Conservation (phyloP, 352 stramenopile genomes). For the Thraustochytrium striatum region DNA sequence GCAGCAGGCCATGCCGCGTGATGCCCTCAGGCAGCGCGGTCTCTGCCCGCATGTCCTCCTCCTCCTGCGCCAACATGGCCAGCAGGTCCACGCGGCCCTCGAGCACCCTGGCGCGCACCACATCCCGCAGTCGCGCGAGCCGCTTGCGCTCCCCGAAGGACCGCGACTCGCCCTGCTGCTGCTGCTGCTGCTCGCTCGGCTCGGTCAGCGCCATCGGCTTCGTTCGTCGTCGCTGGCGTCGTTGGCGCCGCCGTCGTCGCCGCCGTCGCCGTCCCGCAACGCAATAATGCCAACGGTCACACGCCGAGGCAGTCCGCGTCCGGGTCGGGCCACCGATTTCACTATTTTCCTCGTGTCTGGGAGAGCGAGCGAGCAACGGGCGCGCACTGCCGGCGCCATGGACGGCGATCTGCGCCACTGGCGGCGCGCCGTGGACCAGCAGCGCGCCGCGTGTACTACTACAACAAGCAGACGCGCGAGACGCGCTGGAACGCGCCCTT, state of each 20-base stretch:
- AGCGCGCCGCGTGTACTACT: slow-evolving; percentile 20
- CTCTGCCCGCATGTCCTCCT: not conserved
- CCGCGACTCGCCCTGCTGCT: not conserved
- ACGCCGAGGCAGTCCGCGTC: too few relatives aligned
- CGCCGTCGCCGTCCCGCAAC: too few relatives aligned
- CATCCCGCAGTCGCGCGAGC: not conserved
- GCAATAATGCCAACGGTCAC: too few relatives aligned
- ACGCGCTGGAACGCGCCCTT: slow-evolving; percentile 37
- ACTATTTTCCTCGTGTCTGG: too few relatives aligned
- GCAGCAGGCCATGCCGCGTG: not conserved
- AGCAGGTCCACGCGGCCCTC: not conserved
- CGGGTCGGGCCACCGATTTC: too few relatives aligned
- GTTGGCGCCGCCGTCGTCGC: too few relatives aligned
- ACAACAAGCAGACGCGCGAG: slow-evolving; percentile 34
- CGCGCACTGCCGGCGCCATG: not conserved
- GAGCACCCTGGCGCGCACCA: not conserved
- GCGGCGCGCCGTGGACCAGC: not conserved
- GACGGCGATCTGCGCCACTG: not conserved
- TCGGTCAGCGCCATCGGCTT: too few relatives aligned
- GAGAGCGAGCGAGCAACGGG: not conserved
- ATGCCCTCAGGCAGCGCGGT: not conserved
- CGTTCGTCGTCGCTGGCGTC: too few relatives aligned
- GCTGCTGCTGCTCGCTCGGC: not conserved
- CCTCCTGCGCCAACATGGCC: not conserved
- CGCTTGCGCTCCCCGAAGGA: not conserved